Evolutionary conservation across 352 stramenopile species (phyloP), one percentile per base, ranked within the genome.

Genomic region (Pythium insidiosum): DNA sequence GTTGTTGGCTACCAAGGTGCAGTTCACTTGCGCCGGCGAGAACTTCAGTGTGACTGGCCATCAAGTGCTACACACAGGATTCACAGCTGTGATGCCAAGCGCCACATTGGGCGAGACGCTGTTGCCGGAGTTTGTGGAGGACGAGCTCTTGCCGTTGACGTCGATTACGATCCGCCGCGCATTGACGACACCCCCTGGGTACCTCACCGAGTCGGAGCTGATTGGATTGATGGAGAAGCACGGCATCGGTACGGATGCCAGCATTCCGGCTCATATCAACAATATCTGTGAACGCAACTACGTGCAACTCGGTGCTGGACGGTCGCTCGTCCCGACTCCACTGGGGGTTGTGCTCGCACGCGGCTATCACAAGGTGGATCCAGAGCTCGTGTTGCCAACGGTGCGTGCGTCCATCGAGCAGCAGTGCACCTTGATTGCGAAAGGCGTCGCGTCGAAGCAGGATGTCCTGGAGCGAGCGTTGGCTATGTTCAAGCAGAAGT

Each of bases 231-330:
- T 95, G 83, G 83, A 95, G 58, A 73, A 78, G 30, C 52, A 89
- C 51, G 79, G 78, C 10, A 94, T 95, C 44, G 80, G 76, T 13
- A 89, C 76, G 10, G 76, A 89, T 50, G 76, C 76, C 3, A 77
- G 56, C 16, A 94, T 93, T 30, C 53, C 78, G 9, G 78, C 75
- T 10, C 80, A 95, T 38, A 92, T 95, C 52, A 71, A 92, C 54
- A 94, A 92, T 45, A 86, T 95, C 41, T 61, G 74, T 21, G 87
- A 88, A 34, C 47, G 79, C 29, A 85, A 88, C 40, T 94, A 92
- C 49, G 70, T 83, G 3, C 54, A 61, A 5, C 45, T 91, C 1
- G 56, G 70, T 36, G 60, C 66, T 7, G 73, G 73, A 15, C 46
- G 77, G 10, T 82, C 67, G 21, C 50, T 92, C 3, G 44, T 80